These are phyloP conservation scores for Penicillium nordicum DNA, from an alignment of 2,329 filamentous ascomycete genomes.

Conservation along the genomic window DNA sequence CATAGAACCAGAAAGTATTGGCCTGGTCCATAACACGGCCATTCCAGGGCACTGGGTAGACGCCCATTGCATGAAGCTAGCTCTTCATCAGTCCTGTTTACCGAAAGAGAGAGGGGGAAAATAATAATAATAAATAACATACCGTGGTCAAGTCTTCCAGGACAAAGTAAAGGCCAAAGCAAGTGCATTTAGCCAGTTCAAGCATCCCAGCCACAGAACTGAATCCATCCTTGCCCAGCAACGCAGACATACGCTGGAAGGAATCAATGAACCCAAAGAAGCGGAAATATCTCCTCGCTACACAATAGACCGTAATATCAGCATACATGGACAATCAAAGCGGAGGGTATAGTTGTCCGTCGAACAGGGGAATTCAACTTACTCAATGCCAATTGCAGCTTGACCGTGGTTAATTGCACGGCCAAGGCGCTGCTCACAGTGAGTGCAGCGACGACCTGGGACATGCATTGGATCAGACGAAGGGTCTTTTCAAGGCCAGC, in stretches of 20 bases:
- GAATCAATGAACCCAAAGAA: slow-evolving; percentile 65
- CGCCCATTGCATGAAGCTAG: slow-evolving; percentile 51
- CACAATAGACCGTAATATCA: slow-evolving; percentile 3
- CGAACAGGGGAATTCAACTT: slow-evolving; percentile 4
- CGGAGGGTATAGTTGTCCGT: not conserved
- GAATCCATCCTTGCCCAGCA: slow-evolving; percentile 34
- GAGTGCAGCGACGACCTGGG: slow-evolving; percentile 32
- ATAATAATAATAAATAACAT: slow-evolving; percentile 33
- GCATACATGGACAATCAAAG: not conserved
- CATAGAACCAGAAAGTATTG: slow-evolving; percentile 68
- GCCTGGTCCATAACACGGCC: slow-evolving; percentile 55
- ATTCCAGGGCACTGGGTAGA: slow-evolving; percentile 45
- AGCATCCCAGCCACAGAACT: slow-evolving; percentile 37
- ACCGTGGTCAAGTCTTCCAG: slow-evolving; percentile 64
- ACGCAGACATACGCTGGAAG: slow-evolving; percentile 51
- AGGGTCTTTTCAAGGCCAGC: slow-evolving; percentile 40
- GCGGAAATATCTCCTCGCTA: slow-evolving; percentile 62
- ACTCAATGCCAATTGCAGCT: slow-evolving; percentile 46
- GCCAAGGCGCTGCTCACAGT: slow-evolving; percentile 27
- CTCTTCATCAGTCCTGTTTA: slow-evolving; percentile 3
- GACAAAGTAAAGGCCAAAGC: slow-evolving; percentile 64
- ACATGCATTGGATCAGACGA: slow-evolving; percentile 38
- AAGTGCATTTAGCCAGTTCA: slow-evolving; percentile 56
- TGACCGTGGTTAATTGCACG: slow-evolving; percentile 36
- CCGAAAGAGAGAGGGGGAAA: not conserved